Evolutionary conservation across 345 rosid genomes (phyloP).

Genomic region (Eutrema yunnanense): DNA sequence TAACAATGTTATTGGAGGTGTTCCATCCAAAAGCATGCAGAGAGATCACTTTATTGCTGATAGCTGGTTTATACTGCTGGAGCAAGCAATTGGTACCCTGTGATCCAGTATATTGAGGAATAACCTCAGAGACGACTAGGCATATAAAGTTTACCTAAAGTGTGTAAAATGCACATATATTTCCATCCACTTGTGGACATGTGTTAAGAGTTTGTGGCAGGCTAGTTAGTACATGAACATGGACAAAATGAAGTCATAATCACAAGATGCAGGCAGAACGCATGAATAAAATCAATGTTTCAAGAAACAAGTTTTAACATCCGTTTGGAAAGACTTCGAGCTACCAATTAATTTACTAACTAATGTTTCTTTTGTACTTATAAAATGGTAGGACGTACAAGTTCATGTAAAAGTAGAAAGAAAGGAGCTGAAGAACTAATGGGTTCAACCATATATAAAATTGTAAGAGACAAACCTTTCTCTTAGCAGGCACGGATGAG

Average conservation of each 20-base stretch:
- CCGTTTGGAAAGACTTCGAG: neutral
- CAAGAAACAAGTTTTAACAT: neutral
- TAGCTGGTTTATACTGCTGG: conserved; percentile 39
- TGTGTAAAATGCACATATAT: neutral
- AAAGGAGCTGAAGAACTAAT: neutral
- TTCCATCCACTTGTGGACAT: neutral
- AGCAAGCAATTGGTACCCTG: conserved; percentile 70
- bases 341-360: neutral
- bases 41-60: conserved; percentile 44
- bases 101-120: conserved; percentile 43
- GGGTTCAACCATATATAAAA: neutral
- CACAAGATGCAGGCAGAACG: conserved; percentile 4
- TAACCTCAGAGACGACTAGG: conserved; percentile 35
- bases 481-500: conserved; percentile 48
- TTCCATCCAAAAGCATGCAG: conserved; percentile 37
- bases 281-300: neutral
- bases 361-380: neutral
- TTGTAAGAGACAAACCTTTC: conserved; percentile 50
- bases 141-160: conserved; percentile 10
- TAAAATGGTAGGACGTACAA: neutral
- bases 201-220: neutral
- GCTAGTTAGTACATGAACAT: neutral
- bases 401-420: conserved; percentile 1
- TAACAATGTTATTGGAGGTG: conserved; percentile 40
- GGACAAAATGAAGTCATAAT: neutral